Conservation (phyloP, 2,329 filamentous ascomycete genomes). For the Scedosporium aurantiacum region DNA sequence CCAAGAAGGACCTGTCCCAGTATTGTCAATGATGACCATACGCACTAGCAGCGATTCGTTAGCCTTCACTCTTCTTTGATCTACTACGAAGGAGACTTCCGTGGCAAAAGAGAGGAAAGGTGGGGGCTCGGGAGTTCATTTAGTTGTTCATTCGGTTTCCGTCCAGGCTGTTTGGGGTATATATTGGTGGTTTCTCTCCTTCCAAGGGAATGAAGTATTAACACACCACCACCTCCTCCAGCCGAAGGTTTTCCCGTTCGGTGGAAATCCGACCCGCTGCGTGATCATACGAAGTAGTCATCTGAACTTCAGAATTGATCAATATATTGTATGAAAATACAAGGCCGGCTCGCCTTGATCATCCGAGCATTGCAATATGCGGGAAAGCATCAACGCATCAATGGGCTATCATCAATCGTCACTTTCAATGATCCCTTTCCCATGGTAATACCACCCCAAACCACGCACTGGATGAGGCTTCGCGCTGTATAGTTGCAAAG, state of each 20-base stretch:
- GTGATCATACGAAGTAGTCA: neutral
- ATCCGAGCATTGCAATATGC: neutral
- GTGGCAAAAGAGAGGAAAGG: no score
- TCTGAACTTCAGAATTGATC: neutral
- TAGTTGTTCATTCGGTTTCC: no score
- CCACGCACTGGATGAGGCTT: neutral
- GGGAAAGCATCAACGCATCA: neutral
- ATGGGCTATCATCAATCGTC: no score
- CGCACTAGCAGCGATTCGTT: no score
- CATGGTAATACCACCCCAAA: neutral
- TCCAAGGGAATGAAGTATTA: neutral
- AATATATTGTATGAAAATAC: neutral
- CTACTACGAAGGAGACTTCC: no score
- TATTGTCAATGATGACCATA: no score
- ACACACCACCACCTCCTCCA: neutral
- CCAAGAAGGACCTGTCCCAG: no score
- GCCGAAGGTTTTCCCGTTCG: neutral
- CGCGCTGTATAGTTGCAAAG: no score
- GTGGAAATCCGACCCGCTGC: neutral
- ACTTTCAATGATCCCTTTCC: neutral
- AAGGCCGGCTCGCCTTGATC: neutral
- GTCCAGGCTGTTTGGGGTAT: neutral
- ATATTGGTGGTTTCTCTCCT: neutral
- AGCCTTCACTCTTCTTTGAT: no score
- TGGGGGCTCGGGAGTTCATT: no score